Conservation (phyloP, 495 filamentous ascomycete species). For the Terfezia boudieri region DNA sequence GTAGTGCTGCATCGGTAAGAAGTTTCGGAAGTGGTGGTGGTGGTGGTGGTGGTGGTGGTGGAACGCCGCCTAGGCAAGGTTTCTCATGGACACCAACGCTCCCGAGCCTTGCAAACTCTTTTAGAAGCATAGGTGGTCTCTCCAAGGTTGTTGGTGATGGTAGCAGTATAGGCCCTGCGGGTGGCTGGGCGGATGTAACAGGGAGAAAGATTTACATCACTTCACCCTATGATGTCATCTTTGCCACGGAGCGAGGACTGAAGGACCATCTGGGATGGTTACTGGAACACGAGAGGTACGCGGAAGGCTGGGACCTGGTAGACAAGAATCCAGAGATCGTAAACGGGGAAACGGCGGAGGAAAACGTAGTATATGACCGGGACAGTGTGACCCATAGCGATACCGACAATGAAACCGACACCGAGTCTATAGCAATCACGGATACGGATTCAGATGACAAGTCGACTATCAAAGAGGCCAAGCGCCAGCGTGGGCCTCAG, state of each 20-base stretch:
- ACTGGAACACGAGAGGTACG: constrained; percentile 51
- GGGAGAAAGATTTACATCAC: constrained; percentile 89
- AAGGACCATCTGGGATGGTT: constrained; percentile 71
- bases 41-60: constrained; percentile 3
- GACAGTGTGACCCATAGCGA: neutral
- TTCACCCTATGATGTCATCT: constrained; percentile 83
- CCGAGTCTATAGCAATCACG: constrained; percentile 30
- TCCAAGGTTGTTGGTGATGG: neutral
- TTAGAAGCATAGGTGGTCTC: neutral
- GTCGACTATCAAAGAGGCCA: constrained; percentile 34
- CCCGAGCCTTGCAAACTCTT: neutral
- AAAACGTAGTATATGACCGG: constrained; percentile 10
- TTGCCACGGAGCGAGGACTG: constrained; percentile 65
- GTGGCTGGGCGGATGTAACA: constrained; percentile 25
- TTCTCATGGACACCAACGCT: neutral
- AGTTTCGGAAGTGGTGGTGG: constrained; percentile 37
- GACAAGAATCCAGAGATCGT: constrained; percentile 63
- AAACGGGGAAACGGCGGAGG: constrained; percentile 11
- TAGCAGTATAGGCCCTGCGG: neutral
- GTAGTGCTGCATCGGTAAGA: constrained; percentile 60
- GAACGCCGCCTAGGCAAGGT: neutral
- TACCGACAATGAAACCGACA: constrained; percentile 1
- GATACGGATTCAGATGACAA: constrained; percentile 66
- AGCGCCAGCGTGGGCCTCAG: constrained; percentile 9
- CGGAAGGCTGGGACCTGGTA: constrained; percentile 69